Base-by-base conservation (phyloP, 1,284 basidiomycete species). In the Malassezia globosa region DNA sequence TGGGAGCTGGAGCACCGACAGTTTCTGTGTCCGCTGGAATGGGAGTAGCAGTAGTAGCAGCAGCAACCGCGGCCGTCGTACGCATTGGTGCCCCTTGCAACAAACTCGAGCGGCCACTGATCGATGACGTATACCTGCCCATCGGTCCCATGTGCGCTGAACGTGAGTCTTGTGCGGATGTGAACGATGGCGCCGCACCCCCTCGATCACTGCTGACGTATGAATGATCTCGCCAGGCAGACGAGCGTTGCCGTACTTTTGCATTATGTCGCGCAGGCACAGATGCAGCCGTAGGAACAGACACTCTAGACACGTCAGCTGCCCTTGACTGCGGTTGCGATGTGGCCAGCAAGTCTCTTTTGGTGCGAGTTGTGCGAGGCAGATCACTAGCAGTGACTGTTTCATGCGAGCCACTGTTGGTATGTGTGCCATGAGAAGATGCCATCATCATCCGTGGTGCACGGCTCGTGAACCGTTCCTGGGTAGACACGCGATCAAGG, bases 361-460 rank as follows among this genome's bases (percentile, higher is more conserved):
- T n/a, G n/a, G n/a, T n/a, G n/a, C n/a, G n/a, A n/a, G n/a, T n/a
- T n/a, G n/a, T n/a, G n/a, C n/a, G n/a, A n/a, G 44, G 50, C 44
- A 52, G 42, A 21, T 52, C 50, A 18, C 44, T 47, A 10, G 26
- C 50, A 4, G 50, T 52, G 26, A 52, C 43, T 7, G 50, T 52
- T 14, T 52, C 50, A 33, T 52, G 50, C 23, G 35, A 39, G 26
- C 46, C 38, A n/a, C 31, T 37, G 45, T 43, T 43, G 19, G 45
- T 52, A 19, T 27, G 29, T n/a, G n/a, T n/a, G n/a, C n/a, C n/a
- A n/a, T n/a, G n/a, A n/a, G n/a, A n/a, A n/a, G n/a, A n/a, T n/a
- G n/a, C n/a, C n/a, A n/a, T 22, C 35, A 37, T 37, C 35, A 19
- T 37, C 8, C 29, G n/a, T 31, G 29, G 29, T n/a, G 29, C 29